Conservation (phyloP, 345 rosid genomes). For the Dovyalis caffra region DNA sequence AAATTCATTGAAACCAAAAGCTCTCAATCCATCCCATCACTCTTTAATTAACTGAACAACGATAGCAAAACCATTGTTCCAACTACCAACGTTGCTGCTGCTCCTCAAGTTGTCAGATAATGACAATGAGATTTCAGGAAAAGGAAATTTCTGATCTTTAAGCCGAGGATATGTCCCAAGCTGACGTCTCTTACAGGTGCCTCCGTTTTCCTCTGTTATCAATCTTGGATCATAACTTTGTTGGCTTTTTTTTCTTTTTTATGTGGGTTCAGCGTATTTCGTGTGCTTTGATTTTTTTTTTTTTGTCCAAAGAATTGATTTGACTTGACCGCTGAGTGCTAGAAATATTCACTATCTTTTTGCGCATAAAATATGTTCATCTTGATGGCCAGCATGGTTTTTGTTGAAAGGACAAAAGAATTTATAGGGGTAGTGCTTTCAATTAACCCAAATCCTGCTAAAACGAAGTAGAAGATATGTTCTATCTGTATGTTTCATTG, state of each 20-base stretch:
- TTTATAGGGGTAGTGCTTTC: background rate
- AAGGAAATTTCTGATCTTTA: conserved; percentile 18
- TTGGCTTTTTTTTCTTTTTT: background rate
- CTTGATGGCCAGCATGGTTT: no score
- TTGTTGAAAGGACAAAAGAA: background rate
- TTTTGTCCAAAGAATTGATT: no score
- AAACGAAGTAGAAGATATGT: background rate
- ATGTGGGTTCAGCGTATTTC: background rate
- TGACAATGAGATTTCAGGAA: conserved; percentile 19
- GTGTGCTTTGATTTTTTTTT: background rate
- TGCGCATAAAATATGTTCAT: background rate
- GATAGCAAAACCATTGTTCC: background rate
- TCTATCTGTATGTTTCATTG: background rate
- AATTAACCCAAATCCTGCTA: background rate
- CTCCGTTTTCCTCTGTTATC: background rate
- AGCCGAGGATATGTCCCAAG: conserved; percentile 42
- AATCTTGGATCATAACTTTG: background rate
- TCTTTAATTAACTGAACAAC: background rate
- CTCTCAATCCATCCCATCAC: background rate
- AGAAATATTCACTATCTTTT: background rate
- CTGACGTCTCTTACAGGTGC: conserved; percentile 52
- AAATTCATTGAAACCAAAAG: background rate
- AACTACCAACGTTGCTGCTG: background rate
- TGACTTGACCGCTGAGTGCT: no score
- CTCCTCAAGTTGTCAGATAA: background rate